Base-by-base conservation (phyloP, 768 basidiomycete species). In the Trametes cingulata region DNA sequence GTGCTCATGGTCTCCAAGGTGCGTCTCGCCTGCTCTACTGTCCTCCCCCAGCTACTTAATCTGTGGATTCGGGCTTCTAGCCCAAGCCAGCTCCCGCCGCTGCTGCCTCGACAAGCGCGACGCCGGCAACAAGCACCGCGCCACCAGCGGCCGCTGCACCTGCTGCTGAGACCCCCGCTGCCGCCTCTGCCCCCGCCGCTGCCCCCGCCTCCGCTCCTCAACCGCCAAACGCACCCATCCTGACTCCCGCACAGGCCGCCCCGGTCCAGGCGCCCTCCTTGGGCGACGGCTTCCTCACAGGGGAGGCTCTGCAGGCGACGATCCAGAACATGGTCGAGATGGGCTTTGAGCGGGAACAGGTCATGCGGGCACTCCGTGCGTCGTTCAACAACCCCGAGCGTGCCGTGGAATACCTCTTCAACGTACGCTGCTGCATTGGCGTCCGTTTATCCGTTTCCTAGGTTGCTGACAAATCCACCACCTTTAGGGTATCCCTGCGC, bases 1-100 rank as follows among this genome's bases (percentile, higher is more conserved):
- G 97, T 99, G n/a, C 85, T 99, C 42, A 99, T 98, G 96, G 92
- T 98, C 35, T 85, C 94, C 51, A 98, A 97, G 86, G 95, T 95
- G 63, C 51, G 77, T 67, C 22, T 33, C 39, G 17, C 15, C 35
- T 13, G 17, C 4, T 37, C 29, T 15, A 40, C 14, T 52, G 12
- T 37, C 22, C 14, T 17, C 35, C 56, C 65, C 24, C 67, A 6
- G 10, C 17, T 12, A 46, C 55, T 35, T 51, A 13, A 29, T 41
- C n/a, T n/a, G n/a, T n/a, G n/a, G n/a, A n/a, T n/a, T n/a, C 15
- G 33, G 20, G 14, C 46, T 14, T 25, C 10, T 33, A 88, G 87
- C 86, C 84, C 39, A 88, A 86, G 67, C 75, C 84, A 8, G 74
- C 80, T 2, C 74, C 83, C 20, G 59, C 71, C 46, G 67, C 72